phyloP scores from a whole-genome alignment of 306 rosid genomes.

The Malus orientalis region DNA sequence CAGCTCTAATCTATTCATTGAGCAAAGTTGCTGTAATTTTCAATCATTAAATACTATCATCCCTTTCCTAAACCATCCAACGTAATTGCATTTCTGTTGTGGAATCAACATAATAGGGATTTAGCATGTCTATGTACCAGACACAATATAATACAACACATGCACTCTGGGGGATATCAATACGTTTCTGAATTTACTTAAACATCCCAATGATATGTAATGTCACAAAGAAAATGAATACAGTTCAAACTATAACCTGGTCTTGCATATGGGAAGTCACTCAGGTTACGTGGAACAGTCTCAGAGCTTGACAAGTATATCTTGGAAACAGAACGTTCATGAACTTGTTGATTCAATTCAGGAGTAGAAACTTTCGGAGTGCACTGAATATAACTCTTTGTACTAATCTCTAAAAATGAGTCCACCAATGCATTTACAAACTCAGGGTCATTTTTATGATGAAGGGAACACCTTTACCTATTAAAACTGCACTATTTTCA shows the following conservation, averaged over 20 bases:
- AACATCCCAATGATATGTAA: neutral
- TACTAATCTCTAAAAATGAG: slow-evolving; percentile 63
- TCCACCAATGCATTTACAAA: slow-evolving; percentile 74
- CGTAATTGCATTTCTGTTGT: neutral
- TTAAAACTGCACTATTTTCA: slow-evolving; percentile 2
- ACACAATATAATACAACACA: neutral
- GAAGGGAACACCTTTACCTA: slow-evolving; percentile 70
- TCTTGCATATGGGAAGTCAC: slow-evolving; percentile 77
- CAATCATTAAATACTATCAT: neutral
- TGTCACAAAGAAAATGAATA: neutral
- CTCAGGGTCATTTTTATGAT: slow-evolving; percentile 77
- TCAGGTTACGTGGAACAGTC: slow-evolving; percentile 38
- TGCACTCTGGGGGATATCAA: neutral
- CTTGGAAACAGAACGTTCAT: slow-evolving; percentile 25
- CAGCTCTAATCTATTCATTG: neutral
- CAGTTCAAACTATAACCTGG: slow-evolving; percentile 46
- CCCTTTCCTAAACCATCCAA: neutral
- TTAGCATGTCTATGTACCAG: neutral
- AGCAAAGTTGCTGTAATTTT: neutral
- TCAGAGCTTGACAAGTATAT: slow-evolving; percentile 21
- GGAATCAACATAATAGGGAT: neutral
- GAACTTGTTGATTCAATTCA: slow-evolving; percentile 26
- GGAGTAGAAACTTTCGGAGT: slow-evolving; percentile 23
- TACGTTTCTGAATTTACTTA: neutral
- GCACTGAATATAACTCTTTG: slow-evolving; percentile 25